These are phyloP conservation scores for Chaetomium strumarium DNA, from an alignment of 2,329 filamentous ascomycete genomes.

Conservation along the genomic window DNA sequence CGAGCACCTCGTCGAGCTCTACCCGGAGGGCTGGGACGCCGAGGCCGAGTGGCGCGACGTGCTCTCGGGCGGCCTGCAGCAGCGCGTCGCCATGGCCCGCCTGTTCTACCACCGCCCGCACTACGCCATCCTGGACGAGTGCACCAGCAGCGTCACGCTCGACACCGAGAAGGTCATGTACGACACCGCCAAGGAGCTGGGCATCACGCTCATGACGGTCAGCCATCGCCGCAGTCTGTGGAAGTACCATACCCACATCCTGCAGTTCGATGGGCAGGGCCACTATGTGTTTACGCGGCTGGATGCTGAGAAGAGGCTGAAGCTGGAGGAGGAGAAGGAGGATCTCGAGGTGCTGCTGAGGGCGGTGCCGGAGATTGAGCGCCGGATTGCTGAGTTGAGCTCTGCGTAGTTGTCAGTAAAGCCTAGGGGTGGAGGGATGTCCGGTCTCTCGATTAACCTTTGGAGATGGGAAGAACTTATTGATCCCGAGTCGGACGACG, in stretches of 20 bases:
- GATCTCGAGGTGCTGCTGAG: slow-evolving; percentile 81
- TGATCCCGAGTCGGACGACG: no score
- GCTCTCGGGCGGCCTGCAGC: slow-evolving; percentile 85
- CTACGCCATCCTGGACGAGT: slow-evolving; percentile 96
- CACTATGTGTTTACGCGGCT: slow-evolving; percentile 83
- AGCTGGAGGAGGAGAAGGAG: slow-evolving; percentile 93
- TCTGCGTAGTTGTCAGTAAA: slow-evolving; percentile 18
- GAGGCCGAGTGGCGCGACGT: slow-evolving; percentile 97
- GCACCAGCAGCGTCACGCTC: slow-evolving; percentile 88
- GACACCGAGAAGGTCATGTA: slow-evolving; percentile 97
- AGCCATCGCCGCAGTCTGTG: slow-evolving; percentile 85
- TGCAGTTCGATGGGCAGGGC: slow-evolving; percentile 96
- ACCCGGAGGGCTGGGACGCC: slow-evolving; percentile 77
- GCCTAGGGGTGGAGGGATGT: not conserved
- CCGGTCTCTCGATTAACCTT: no score
- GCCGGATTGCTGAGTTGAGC: slow-evolving; percentile 73
- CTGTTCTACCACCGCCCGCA: slow-evolving; percentile 89
- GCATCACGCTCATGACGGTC: slow-evolving; percentile 95
- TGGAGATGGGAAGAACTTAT: not conserved
- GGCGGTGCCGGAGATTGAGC: slow-evolving; percentile 82
- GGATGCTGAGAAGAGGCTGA: slow-evolving; percentile 78
- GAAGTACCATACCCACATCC: slow-evolving; percentile 91
- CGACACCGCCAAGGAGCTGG: slow-evolving; percentile 84
- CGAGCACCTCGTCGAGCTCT: slow-evolving; percentile 71
- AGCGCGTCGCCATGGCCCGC: slow-evolving; percentile 92